Conservation (phyloP, 2,329 filamentous ascomycete genomes). For the Aspergillus brunneoviolaceus region DNA sequence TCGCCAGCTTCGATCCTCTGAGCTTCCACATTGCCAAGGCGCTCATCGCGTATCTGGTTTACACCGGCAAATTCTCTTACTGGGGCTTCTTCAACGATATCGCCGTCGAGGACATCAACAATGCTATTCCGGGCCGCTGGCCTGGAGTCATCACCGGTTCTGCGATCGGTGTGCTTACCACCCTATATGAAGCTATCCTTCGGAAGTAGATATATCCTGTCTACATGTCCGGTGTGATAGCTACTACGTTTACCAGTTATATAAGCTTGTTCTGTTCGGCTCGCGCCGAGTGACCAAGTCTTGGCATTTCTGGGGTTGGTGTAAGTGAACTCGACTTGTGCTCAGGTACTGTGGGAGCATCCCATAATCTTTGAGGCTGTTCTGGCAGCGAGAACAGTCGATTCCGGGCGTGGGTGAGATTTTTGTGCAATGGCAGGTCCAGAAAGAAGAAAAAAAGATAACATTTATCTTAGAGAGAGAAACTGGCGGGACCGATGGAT, state of each 20-base stretch:
- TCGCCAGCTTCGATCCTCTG: conserved; percentile 68
- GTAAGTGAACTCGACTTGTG: neutral
- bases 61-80: conserved; percentile 53
- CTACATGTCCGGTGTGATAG: neutral
- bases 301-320: neutral
- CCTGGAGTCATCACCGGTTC: conserved; percentile 42
- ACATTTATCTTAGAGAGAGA: neutral
- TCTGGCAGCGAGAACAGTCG: no score
- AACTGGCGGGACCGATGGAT: neutral
- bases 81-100: conserved; percentile 37
- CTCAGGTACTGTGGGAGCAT: neutral
- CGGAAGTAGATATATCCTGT: conserved; percentile 32
- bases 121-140: conserved; percentile 40
- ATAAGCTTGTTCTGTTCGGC: neutral
- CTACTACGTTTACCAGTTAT: neutral
- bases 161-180: conserved; percentile 42
- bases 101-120: conserved; percentile 40
- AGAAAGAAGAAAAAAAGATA: neutral
- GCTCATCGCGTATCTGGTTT: conserved; percentile 76
- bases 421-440: neutral
- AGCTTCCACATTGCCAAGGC: conserved; percentile 90
- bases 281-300: neutral
- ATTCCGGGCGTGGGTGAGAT: neutral
- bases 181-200: conserved; percentile 49
- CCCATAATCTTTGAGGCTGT: no score